These are phyloP conservation scores for Hibiscus mutabilis DNA, from an alignment of 345 rosid species.

Conservation along the genomic window DNA sequence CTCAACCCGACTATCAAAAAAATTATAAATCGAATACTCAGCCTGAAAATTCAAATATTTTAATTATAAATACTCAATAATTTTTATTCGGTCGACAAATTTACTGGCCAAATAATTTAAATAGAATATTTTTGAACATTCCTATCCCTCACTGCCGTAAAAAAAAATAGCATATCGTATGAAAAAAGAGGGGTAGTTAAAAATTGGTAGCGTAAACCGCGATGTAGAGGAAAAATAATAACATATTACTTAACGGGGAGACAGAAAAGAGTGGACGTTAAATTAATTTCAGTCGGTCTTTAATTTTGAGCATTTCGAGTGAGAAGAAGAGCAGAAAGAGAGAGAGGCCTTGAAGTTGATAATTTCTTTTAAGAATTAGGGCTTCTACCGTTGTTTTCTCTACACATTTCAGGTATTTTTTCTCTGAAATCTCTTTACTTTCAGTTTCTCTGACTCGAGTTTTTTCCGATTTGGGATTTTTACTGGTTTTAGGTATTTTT, in stretches of 20 bases:
- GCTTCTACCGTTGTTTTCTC: background rate
- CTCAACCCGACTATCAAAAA: too few species aligned
- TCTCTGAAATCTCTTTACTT: background rate
- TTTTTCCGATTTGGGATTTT: background rate
- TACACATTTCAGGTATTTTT: background rate
- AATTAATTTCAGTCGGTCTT: background rate
- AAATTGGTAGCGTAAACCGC: background rate
- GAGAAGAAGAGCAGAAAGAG: background rate
- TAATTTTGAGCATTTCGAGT: background rate
- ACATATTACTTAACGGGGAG: background rate
- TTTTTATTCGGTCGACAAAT: too few species aligned
- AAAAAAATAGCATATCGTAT: too few species aligned
- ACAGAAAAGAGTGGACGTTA: background rate
- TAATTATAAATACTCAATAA: too few species aligned
- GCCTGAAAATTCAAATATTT: too few species aligned
- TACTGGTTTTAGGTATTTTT: background rate
- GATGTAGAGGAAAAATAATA: background rate
- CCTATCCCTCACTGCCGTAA: too few species aligned
- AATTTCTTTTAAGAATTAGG: background rate
- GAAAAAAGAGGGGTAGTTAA: too few species aligned
- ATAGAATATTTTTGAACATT: too few species aligned
- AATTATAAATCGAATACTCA: too few species aligned
- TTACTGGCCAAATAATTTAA: too few species aligned
- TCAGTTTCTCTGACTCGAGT: background rate
- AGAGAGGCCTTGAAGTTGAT: background rate